phyloP scores from a whole-genome alignment of 208 protist species.

The Borovskyia barvae region DNA sequence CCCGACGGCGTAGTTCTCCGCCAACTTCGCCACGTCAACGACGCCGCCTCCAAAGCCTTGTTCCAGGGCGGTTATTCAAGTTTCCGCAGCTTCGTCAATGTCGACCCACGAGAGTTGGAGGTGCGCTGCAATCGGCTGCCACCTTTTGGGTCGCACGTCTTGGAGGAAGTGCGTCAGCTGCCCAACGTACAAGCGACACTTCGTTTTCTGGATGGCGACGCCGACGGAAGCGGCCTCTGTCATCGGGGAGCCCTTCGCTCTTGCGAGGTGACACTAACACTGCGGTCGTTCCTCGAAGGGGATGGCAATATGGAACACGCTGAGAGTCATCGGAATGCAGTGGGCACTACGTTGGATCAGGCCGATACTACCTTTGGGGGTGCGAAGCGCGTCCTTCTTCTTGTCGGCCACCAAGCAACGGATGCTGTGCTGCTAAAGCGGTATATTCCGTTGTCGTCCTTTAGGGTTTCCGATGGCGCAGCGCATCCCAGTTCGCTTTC shows the following conservation, averaged over 20 bases:
- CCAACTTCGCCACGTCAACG: slow-evolving; percentile 72
- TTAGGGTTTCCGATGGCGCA: neutral
- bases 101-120: slow-evolving; percentile 62
- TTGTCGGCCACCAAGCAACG: slow-evolving; percentile 28
- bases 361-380: too few relatives aligned
- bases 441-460: slow-evolving; percentile 11
- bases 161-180: slow-evolving; percentile 24
- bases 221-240: neutral
- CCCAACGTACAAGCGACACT: slow-evolving; percentile 21
- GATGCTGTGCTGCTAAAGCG: slow-evolving; percentile 39
- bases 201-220: neutral
- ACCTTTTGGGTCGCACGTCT: slow-evolving; percentile 70
- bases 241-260: neutral
- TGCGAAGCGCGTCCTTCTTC: slow-evolving; percentile 13
- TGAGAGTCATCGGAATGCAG: neutral
- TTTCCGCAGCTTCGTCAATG: slow-evolving; percentile 33
- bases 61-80: slow-evolving; percentile 37
- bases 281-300: too few relatives aligned
- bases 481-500: neutral
- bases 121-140: slow-evolving; percentile 58
- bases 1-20: slow-evolving; percentile 57
- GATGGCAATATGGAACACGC: neutral
- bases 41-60: slow-evolving; percentile 48
- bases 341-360: neutral
- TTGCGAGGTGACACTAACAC: too few relatives aligned